A percentile compares a stretch with the other conserved stretches of the same genome.
Evolutionary conservation across 129 eudicot species (phyloP).

Genomic region (Flaveria trinervia): DNA sequence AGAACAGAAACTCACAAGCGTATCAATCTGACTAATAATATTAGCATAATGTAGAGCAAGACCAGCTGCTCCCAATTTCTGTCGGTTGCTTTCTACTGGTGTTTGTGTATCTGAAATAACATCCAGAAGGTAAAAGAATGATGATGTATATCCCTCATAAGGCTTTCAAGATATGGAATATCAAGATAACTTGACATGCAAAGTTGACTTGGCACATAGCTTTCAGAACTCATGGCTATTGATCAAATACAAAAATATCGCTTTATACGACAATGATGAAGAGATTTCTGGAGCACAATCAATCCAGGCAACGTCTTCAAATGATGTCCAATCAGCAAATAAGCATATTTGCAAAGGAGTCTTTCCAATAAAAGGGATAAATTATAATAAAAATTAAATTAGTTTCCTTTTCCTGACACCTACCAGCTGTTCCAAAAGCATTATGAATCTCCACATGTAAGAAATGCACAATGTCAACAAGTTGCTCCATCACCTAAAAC

Average conservation of each 20-base stretch:
- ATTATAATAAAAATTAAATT: background rate
- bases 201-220: conserved; percentile 1
- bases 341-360: background rate
- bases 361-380: background rate
- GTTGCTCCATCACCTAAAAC: conserved; percentile 95
- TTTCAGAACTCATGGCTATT: background rate
- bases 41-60: conserved; percentile 97
- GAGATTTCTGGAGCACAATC: background rate
- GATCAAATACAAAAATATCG: too few species aligned
- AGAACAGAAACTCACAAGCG: conserved; percentile 61
- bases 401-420: background rate
- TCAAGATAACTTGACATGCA: background rate
- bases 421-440: conserved; percentile 84
- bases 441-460: conserved; percentile 86
- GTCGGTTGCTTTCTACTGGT: conserved; percentile 58
- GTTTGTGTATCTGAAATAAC: conserved; percentile 55
- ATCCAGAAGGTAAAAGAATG: conserved; percentile 14
- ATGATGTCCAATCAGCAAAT: background rate
- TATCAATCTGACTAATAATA: conserved; percentile 83
- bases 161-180: background rate
- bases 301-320: background rate
- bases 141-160: background rate
- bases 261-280: too few species aligned
- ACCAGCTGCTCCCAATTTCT: conserved; percentile 89
- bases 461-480: conserved; percentile 90